Conservation (phyloP, 2,329 filamentous ascomycete genomes). For the Penicillium decumbens region DNA sequence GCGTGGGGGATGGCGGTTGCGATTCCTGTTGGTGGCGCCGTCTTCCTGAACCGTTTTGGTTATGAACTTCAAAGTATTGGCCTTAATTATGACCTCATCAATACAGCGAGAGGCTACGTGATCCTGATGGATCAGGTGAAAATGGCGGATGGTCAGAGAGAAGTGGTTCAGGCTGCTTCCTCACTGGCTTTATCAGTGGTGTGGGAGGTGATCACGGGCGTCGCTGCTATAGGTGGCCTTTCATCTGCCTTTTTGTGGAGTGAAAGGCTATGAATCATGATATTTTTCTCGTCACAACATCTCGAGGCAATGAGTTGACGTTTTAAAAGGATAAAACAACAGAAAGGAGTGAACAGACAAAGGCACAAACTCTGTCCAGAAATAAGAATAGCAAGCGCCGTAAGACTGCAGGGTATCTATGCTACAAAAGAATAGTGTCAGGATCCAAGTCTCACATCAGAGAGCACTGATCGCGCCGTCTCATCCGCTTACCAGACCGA, state of each 20-base stretch:
- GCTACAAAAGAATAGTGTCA: constrained; percentile 1
- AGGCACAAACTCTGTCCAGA: background rate
- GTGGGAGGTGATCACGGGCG: constrained; percentile 27
- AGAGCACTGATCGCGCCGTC: background rate
- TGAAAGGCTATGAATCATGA: constrained; percentile 1
- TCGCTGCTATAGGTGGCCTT: constrained; percentile 24
- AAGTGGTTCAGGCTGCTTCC: constrained; percentile 15
- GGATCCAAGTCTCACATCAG: constrained; percentile 1
- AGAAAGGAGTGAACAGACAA: background rate
- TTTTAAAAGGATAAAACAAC: background rate
- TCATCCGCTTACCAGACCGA: background rate
- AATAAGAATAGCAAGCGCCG: background rate
- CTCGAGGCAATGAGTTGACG: background rate
- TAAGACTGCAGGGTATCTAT: background rate
- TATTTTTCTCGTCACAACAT: background rate
- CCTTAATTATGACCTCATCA: constrained; percentile 10
- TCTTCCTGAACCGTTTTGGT: constrained; percentile 43
- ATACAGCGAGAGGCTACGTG: constrained; percentile 11
- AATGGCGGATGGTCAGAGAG: constrained; percentile 12
- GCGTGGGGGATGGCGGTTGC: constrained; percentile 46
- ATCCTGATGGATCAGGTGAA: constrained; percentile 16
- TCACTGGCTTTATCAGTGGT: constrained; percentile 22
- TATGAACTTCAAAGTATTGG: constrained; percentile 21
- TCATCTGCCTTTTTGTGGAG: constrained; percentile 21
- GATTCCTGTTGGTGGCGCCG: constrained; percentile 37